Conservation (phyloP, 768 basidiomycete genomes). For the Boletus rubropictus region DNA sequence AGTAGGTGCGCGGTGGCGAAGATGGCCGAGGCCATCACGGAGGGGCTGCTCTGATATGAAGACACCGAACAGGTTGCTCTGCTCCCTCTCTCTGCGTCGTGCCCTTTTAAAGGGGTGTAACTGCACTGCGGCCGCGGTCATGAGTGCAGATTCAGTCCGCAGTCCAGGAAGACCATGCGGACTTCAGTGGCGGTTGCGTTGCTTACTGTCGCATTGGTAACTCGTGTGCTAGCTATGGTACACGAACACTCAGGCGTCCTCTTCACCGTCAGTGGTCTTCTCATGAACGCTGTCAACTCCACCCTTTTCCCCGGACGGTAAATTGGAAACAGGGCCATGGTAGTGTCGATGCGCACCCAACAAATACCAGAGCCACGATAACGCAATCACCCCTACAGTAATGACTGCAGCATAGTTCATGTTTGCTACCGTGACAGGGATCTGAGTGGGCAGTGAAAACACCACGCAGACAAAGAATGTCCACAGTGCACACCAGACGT, state of each 20-base stretch:
- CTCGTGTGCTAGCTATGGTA: background rate
- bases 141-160: background rate
- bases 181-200: background rate
- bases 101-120: background rate
- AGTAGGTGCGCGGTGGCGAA: slow-evolving; percentile 31
- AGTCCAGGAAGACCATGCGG: background rate
- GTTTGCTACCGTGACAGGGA: slow-evolving; percentile 43
- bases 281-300: background rate
- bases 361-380: slow-evolving; percentile 47
- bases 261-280: background rate
- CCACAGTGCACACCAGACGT: slow-evolving; percentile 43
- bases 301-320: slow-evolving; percentile 18
- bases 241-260: background rate
- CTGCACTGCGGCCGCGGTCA: slow-evolving; percentile 20
- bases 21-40: slow-evolving; percentile 6
- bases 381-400: slow-evolving; percentile 16
- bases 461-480: slow-evolving; percentile 42
- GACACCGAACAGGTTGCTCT: no score
- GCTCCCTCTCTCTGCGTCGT: no score
- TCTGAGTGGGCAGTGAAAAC: slow-evolving; percentile 45
- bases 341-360: slow-evolving; percentile 50
- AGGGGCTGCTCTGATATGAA: no score
- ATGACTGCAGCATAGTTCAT: slow-evolving; percentile 49
- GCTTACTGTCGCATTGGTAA: background rate
- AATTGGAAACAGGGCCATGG: slow-evolving; percentile 52